phyloP scores from a whole-genome alignment of 2,329 filamentous ascomycete genomes.

The Colletotrichum eleusines region DNA sequence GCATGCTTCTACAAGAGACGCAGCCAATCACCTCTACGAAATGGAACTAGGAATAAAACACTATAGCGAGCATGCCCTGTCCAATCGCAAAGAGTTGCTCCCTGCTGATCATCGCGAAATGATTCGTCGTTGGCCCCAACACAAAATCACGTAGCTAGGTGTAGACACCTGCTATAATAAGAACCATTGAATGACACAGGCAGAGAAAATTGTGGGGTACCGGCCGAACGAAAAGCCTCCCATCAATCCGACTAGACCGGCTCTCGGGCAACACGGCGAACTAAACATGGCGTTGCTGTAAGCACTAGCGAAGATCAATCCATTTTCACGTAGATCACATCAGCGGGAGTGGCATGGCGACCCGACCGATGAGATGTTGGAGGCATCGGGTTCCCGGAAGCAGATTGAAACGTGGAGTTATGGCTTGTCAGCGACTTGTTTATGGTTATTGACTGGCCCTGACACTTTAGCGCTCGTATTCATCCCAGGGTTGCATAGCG shows the following conservation, averaged over 20 bases:
- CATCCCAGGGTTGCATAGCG: conserved; percentile 22
- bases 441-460: conserved; percentile 22
- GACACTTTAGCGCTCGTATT: conserved; percentile 29
- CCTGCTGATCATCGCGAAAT: background rate
- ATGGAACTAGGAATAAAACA: background rate
- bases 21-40: background rate
- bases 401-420: conserved; percentile 22
- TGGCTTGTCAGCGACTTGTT: conserved; percentile 27
- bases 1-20: background rate
- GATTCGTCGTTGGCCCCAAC: background rate
- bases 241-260: background rate
- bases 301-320: conserved; percentile 22
- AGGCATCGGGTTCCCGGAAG: conserved; percentile 17
- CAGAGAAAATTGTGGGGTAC: conserved; percentile 42
- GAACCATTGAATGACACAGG: background rate
- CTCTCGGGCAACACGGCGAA: conserved; percentile 4
- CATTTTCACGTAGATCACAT: conserved; percentile 17
- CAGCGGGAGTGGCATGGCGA: conserved; percentile 20
- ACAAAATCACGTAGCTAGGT: no score
- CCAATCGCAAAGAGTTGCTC: background rate
- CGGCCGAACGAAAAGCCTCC: background rate
- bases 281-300: conserved; percentile 22
- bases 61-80: background rate
- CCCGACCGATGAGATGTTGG: conserved; percentile 13
- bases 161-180: no score